These are phyloP conservation scores for Suillus plorans DNA, from an alignment of 768 basidiomycete species.

Conservation along the genomic window DNA sequence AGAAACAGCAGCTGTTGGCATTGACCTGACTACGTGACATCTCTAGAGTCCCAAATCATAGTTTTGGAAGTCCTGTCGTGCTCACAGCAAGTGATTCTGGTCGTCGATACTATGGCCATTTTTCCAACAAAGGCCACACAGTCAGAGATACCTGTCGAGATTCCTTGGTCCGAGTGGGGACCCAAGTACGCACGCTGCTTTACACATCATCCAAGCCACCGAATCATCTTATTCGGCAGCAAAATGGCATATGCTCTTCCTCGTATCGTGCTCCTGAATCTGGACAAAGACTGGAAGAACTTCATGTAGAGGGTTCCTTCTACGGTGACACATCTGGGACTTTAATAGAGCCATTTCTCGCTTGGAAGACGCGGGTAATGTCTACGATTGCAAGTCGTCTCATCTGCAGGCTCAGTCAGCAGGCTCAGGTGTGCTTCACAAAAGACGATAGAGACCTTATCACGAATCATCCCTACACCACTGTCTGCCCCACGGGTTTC, in stretches of 20 bases:
- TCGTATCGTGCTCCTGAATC: neutral
- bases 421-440: neutral
- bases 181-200: neutral
- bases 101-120: neutral
- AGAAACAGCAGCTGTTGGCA: neutral
- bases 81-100: neutral
- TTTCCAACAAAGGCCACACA: neutral
- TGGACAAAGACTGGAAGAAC: neutral
- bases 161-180: slow-evolving; percentile 1
- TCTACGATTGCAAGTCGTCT: neutral
- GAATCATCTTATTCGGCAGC: neutral
- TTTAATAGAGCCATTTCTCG: neutral
- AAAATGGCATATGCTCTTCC: slow-evolving; percentile 1
- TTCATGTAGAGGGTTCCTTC: neutral
- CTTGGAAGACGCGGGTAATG: neutral
- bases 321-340: neutral
- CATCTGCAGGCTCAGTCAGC: neutral
- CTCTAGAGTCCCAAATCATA: neutral
- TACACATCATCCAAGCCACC: slow-evolving; percentile 1
- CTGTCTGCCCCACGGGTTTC: neutral
- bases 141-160: neutral
- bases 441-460: neutral
- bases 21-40: neutral
- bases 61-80: neutral
- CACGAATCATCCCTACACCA: neutral